Evolutionary conservation across 2,329 filamentous ascomycete species (phyloP), one percentile per base, ranked within the genome.

Genomic region (Aspergillus puulaauensis): DNA sequence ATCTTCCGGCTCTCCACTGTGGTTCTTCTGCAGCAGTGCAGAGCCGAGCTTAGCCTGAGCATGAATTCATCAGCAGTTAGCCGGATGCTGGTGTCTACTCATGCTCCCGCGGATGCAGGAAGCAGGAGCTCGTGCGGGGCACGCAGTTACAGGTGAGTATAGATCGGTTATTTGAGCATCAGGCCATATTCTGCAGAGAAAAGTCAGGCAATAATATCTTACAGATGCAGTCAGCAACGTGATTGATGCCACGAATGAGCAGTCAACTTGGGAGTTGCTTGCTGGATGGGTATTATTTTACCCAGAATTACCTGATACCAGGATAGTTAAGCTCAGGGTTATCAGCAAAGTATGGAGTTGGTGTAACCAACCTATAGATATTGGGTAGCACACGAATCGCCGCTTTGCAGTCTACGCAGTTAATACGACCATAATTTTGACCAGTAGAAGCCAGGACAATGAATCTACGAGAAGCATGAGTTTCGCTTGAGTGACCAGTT

Each of bases 351-450:
- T 24, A 24, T 41, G 48, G 21, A 21, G 35, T 12, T 40, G 21
- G 48, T 51, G 48, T 51, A 51, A 51, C 48, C 15, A 51, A 51
- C 48, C 15, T 27, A 19, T 15, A 50, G 35, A 39, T 50, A 50
- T 41, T 3, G 24, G 44, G 44, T 46, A n/a, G 44, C 44, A 46
- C 44, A 46, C 11, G 3, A 46, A 46, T 46, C 17, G 6, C 24
- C 23, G 48, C 48, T 12, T 23, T 23, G 35, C 48, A 51, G 27
- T 9, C 8, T 49, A 48, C 37, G 15, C 17, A 48, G 15, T 9
- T 11, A 21, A 48, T 27, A 19, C 39, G 37, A 21, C 47, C 3
- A 31, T 17, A 17, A 31, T 9, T n/a, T n/a, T 37, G 35, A 37
- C 35, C 35, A 37, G 7, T 37, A 37, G 15, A 37, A 7, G 2